Evolutionary conservation across 345 rosid genomes (phyloP).

Genomic region (Luvunga scandens): DNA sequence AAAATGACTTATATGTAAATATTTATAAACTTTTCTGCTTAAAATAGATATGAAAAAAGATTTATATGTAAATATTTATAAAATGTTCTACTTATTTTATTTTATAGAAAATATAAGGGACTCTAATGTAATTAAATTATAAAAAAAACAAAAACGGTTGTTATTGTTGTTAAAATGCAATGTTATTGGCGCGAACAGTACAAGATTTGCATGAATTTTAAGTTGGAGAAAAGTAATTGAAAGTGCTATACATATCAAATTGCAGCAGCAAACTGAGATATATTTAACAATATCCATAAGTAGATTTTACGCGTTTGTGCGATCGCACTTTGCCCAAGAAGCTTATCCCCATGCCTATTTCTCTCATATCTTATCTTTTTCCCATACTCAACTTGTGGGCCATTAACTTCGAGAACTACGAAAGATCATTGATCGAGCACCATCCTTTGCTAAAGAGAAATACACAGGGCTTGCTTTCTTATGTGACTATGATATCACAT

Average conservation of each 20-base stretch:
- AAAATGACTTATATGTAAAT: no score
- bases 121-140: no score
- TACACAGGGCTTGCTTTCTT: neutral
- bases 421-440: conserved; percentile 35
- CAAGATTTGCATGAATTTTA: neutral
- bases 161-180: neutral
- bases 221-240: neutral
- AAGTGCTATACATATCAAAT: neutral
- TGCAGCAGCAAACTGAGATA: conserved; percentile 15
- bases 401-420: conserved; percentile 39
- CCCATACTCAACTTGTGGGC: conserved; percentile 60
- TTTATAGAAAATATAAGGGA: no score
- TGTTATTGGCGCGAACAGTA: neutral
- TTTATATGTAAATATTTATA: no score
- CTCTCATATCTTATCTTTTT: conserved; percentile 57
- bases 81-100: no score
- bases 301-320: conserved; percentile 24
- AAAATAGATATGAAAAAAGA: no score
- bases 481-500: neutral
- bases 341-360: conserved; percentile 55
- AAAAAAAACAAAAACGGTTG: no score
- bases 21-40: no score
- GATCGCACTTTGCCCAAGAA: conserved; percentile 64
- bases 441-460: conserved; percentile 12
- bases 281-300: conserved; percentile 36